A percentile compares a stretch with the other conserved stretches of the same genome.
phyloP scores from a whole-genome alignment of 306 rosid species.

The Quercus robur region DNA sequence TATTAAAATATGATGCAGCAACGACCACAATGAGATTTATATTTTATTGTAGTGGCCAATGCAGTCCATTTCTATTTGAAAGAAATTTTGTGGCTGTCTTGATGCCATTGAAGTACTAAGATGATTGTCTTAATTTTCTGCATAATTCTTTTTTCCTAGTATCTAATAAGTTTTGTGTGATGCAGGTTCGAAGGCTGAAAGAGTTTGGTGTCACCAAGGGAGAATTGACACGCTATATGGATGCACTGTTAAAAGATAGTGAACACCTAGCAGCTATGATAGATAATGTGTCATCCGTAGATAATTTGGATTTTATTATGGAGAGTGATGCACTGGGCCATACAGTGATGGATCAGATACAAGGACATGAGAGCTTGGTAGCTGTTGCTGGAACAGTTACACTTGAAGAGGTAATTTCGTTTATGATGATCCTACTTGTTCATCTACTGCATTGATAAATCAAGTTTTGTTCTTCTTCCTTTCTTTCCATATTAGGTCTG shows the following conservation, averaged over 20 bases:
- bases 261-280: slow-evolving; percentile 99
- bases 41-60: neutral
- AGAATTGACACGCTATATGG: slow-evolving; percentile 95
- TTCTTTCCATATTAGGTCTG: neutral
- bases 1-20: neutral
- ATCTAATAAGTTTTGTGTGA: slow-evolving; percentile 18
- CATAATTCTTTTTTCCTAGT: slow-evolving; percentile 4
- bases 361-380: slow-evolving; percentile 93
- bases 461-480: neutral
- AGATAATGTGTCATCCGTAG: slow-evolving; percentile 97
- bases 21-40: neutral
- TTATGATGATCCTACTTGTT: neutral
- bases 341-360: slow-evolving; percentile 95
- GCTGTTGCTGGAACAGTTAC: slow-evolving; percentile 90
- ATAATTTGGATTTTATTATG: slow-evolving; percentile 98
- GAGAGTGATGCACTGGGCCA: slow-evolving; percentile 97
- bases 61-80: neutral
- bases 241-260: slow-evolving; percentile 92
- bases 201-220: slow-evolving; percentile 98
- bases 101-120: neutral
- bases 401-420: slow-evolving; percentile 78
- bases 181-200: slow-evolving; percentile 93
- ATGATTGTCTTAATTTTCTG: slow-evolving; percentile 6
- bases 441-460: slow-evolving; percentile 1
- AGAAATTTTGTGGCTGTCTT: neutral